These are phyloP conservation scores for Harringtonia aguacate DNA, from an alignment of 2,329 filamentous ascomycete genomes.

Conservation along the genomic window DNA sequence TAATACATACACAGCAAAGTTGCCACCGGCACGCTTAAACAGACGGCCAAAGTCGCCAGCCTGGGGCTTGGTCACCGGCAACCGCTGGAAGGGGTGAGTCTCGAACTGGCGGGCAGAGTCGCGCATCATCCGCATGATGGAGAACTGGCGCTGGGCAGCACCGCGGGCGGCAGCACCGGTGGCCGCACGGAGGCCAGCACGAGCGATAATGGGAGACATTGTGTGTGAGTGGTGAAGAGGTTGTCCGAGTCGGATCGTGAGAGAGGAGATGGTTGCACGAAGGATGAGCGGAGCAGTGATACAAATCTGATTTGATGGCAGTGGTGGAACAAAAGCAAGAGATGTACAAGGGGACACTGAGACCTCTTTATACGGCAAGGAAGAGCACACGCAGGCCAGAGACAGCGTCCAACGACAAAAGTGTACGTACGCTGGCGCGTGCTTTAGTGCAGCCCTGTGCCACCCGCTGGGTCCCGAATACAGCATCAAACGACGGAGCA, in stretches of 20 bases:
- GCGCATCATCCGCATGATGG: conserved; percentile 23
- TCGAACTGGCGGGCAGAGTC: conserved; percentile 25
- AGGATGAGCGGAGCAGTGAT: background rate
- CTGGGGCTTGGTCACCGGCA: conserved; percentile 19
- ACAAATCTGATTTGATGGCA: too few relatives aligned
- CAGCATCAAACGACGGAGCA: background rate
- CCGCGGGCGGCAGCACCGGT: background rate
- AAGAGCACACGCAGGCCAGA: background rate
- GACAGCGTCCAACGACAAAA: too few relatives aligned
- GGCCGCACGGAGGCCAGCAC: conserved; percentile 21
- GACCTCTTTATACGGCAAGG: background rate
- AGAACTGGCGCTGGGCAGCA: conserved; percentile 22
- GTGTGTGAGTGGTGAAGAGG: conserved; percentile 4
- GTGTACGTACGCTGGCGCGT: too few relatives aligned
- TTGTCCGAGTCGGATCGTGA: background rate
- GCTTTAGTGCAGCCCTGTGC: too few relatives aligned
- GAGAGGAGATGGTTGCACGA: background rate
- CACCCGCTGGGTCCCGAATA: too few relatives aligned
- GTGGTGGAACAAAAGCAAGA: background rate
- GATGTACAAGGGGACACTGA: background rate
- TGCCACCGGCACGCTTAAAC: conserved; percentile 18
- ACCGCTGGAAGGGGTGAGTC: conserved; percentile 26
- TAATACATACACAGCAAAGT: conserved; percentile 23
- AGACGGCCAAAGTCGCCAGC: conserved; percentile 26
- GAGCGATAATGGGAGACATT: conserved; percentile 25